Conservation (phyloP, 2,329 filamentous ascomycete genomes). For the Ophiostoma tasmaniense region DNA sequence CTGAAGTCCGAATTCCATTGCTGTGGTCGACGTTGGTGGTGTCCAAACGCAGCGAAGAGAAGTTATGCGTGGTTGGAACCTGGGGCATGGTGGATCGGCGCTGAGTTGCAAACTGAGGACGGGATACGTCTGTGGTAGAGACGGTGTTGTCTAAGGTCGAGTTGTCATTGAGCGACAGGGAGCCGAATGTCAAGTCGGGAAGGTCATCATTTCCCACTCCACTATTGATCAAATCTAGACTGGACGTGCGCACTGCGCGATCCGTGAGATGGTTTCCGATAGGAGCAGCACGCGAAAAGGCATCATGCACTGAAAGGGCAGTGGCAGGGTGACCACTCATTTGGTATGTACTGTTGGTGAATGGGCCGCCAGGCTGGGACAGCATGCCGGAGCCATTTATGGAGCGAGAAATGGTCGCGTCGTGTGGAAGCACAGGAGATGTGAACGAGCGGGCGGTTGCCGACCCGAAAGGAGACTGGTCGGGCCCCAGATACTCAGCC, state of each 20-base stretch:
- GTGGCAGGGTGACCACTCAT: background rate
- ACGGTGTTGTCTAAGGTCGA: background rate
- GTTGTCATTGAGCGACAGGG: background rate
- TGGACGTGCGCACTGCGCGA: slow-evolving; percentile 45
- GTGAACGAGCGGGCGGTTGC: background rate
- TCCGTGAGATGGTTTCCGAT: slow-evolving; percentile 63
- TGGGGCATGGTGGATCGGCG: slow-evolving; percentile 61
- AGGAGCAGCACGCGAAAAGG: slow-evolving; percentile 62
- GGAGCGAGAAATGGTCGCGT: background rate
- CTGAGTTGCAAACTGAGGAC: background rate
- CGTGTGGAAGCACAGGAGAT: background rate
- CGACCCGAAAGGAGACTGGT: background rate
- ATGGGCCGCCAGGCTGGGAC: background rate
- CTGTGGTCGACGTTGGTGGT: background rate
- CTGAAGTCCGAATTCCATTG: background rate
- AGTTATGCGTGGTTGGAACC: slow-evolving; percentile 54
- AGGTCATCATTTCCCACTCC: slow-evolving; percentile 61
- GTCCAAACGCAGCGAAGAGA: slow-evolving; percentile 33
- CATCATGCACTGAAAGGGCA: background rate
- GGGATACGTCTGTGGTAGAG: background rate
- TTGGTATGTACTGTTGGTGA: background rate
- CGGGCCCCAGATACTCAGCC: background rate
- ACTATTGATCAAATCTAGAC: slow-evolving; percentile 65
- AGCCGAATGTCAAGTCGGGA: slow-evolving; percentile 49
- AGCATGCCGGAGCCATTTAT: too few species aligned